Evolutionary conservation across 495 filamentous ascomycete genomes (phyloP).

Genomic region (Parmelia sp.): DNA sequence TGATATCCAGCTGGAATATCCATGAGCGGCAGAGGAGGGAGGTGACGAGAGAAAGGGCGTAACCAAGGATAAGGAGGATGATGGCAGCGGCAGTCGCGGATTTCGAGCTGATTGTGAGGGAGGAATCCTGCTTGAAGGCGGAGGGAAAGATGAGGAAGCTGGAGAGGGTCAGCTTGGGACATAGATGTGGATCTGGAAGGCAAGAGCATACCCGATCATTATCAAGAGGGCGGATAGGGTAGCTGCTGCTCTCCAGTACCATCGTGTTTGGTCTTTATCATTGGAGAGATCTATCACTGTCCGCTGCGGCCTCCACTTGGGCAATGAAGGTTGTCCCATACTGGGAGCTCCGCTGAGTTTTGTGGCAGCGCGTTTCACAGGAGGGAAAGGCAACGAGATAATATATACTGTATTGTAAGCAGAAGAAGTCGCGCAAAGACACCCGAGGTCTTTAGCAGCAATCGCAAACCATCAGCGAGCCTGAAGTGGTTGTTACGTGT

Average conservation of each 20-base stretch:
- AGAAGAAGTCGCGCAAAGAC: conserved; percentile 1
- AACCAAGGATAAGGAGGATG: conserved; percentile 22
- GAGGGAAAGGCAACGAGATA: neutral
- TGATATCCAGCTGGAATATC: conserved; percentile 27
- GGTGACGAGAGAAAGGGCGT: conserved; percentile 17
- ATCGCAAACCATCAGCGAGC: neutral
- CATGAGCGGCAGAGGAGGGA: conserved; percentile 21
- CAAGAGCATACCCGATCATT: conserved; percentile 22
- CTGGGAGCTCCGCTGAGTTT: neutral
- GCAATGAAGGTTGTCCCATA: conserved; percentile 15
- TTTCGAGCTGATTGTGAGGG: conserved; percentile 14
- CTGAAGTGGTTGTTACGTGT: neutral
- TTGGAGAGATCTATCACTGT: conserved; percentile 29
- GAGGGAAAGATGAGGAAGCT: conserved; percentile 27
- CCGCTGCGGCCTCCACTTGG: conserved; percentile 24
- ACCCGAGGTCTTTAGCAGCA: neutral
- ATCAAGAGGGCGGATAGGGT: conserved; percentile 23
- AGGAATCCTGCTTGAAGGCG: conserved; percentile 16
- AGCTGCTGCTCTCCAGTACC: conserved; percentile 25
- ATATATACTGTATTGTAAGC: neutral
- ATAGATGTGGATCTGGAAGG: too few relatives aligned
- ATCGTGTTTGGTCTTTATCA: conserved; percentile 24
- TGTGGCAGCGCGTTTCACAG: neutral
- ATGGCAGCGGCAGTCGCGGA: conserved; percentile 13
- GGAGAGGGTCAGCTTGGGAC: neutral